Conservation (phyloP, 2,329 filamentous ascomycete genomes). For the Pseudocercospora crystallina region DNA sequence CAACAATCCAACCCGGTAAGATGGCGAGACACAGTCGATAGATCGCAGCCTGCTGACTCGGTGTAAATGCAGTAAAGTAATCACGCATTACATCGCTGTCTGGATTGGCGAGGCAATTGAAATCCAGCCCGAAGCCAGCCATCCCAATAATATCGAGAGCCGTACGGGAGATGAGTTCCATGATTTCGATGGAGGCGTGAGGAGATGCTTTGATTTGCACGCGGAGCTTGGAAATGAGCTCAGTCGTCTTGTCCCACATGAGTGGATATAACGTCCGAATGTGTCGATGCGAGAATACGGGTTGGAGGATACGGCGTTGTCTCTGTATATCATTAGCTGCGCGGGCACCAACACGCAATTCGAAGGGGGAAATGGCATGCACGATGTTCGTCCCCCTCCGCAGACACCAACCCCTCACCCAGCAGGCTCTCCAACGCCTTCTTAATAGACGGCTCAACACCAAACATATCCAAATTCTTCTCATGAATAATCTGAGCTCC, state of each 20-base stretch:
- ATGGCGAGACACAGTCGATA: background rate
- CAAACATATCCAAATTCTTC: background rate
- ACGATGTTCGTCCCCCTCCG: slow-evolving; percentile 12
- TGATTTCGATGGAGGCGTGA: too few relatives aligned
- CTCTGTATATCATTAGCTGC: too few relatives aligned
- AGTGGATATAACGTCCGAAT: background rate
- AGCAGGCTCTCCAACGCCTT: slow-evolving; percentile 9
- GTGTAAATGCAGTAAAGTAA: background rate
- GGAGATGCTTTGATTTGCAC: too few relatives aligned
- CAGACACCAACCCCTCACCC: slow-evolving; percentile 12
- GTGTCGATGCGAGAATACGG: background rate
- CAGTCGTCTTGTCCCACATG: background rate
- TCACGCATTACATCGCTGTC: background rate
- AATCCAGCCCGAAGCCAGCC: slow-evolving; percentile 42
- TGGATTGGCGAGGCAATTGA: slow-evolving; percentile 32
- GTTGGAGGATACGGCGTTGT: background rate
- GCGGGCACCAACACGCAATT: too few relatives aligned
- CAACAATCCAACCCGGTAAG: background rate
- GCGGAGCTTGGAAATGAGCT: too few relatives aligned
- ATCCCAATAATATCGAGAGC: slow-evolving; percentile 46
- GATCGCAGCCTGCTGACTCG: background rate
- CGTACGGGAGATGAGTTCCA: slow-evolving; percentile 18
- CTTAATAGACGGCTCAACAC: background rate
- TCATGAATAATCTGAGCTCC: slow-evolving; percentile 8
- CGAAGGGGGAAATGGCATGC: too few relatives aligned